Conservation (phyloP, 106 monocot species). For the Triglochin maritima region DNA sequence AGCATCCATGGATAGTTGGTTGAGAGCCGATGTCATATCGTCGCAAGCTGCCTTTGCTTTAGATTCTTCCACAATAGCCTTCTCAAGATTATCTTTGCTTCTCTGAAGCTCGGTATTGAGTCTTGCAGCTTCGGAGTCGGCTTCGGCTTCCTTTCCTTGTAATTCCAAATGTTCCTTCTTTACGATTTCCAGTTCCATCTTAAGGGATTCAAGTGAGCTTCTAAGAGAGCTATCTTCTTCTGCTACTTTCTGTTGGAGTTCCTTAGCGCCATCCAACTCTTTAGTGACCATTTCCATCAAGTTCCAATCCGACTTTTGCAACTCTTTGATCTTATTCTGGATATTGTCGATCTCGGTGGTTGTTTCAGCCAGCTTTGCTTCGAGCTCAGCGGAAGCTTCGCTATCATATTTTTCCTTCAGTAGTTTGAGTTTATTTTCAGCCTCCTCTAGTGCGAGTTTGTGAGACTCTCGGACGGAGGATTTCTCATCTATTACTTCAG, state of each 20-base stretch:
- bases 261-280: conserved; percentile 61
- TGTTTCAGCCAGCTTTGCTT: conserved; percentile 39
- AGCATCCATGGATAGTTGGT: conserved; percentile 51
- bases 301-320: conserved; percentile 29
- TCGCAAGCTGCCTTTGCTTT: conserved; percentile 33
- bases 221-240: conserved; percentile 50
- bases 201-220: conserved; percentile 40
- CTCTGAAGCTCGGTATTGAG: conserved; percentile 56
- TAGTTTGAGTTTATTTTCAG: conserved; percentile 27
- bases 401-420: conserved; percentile 57
- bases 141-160: conserved; percentile 54
- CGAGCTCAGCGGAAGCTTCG: conserved; percentile 16
- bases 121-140: conserved; percentile 34
- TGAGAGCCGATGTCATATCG: conserved; percentile 44
- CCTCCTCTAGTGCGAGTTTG: conserved; percentile 35
- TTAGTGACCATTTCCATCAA: conserved; percentile 29
- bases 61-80: conserved; percentile 32
- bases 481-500: conserved; percentile 38
- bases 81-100: conserved; percentile 55
- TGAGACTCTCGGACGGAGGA: conserved; percentile 28
- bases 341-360: conserved; percentile 28
- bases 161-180: conserved; percentile 56
- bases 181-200: conserved; percentile 43
- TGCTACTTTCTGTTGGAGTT: conserved; percentile 42
- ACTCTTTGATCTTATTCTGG: conserved; percentile 41